A percentile compares a stretch with the other conserved stretches of the same genome.
Evolutionary conservation across 495 filamentous ascomycete species (phyloP).

Genomic region (Penicillium tannophilum): DNA sequence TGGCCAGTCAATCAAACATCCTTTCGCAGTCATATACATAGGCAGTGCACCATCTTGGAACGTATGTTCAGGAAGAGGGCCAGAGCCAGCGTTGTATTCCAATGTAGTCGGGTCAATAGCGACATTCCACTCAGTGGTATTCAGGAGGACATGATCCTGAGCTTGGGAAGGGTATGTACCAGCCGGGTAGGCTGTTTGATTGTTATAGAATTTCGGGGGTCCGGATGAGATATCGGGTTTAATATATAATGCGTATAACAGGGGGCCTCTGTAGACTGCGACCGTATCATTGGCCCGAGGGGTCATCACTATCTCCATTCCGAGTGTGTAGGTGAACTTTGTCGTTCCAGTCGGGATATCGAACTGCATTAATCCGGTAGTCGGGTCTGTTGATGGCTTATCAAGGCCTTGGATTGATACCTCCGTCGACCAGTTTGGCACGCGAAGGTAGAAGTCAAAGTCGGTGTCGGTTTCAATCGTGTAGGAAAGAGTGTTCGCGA

Average conservation of each 20-base stretch:
- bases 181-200: constrained; percentile 7
- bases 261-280: constrained; percentile 54
- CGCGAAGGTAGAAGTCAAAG: constrained; percentile 52
- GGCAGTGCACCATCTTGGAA: constrained; percentile 53
- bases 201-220: constrained; percentile 21
- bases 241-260: constrained; percentile 53
- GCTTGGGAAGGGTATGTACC: constrained; percentile 17
- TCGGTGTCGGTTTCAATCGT: constrained; percentile 38
- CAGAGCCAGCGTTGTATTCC: constrained; percentile 15
- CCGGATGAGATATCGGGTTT: constrained; percentile 10
- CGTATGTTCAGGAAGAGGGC: constrained; percentile 44
- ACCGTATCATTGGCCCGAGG: constrained; percentile 55
- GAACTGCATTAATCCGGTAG: constrained; percentile 28
- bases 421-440: constrained; percentile 50
- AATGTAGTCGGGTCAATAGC: constrained; percentile 28
- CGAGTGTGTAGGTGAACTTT: constrained; percentile 19
- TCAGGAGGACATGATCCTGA: constrained; percentile 13
- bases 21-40: constrained; percentile 47
- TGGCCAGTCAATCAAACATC: constrained; percentile 58
- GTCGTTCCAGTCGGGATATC: constrained; percentile 12
- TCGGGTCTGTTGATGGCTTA: constrained; percentile 18
- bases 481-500: constrained; percentile 50
- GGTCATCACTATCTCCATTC: constrained; percentile 29
- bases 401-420: constrained; percentile 14
- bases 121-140: constrained; percentile 23